Evolutionary conservation across 2,329 filamentous ascomycete species (phyloP), one percentile per base, ranked within the genome.

Genomic region (Nothopassalora personata): DNA sequence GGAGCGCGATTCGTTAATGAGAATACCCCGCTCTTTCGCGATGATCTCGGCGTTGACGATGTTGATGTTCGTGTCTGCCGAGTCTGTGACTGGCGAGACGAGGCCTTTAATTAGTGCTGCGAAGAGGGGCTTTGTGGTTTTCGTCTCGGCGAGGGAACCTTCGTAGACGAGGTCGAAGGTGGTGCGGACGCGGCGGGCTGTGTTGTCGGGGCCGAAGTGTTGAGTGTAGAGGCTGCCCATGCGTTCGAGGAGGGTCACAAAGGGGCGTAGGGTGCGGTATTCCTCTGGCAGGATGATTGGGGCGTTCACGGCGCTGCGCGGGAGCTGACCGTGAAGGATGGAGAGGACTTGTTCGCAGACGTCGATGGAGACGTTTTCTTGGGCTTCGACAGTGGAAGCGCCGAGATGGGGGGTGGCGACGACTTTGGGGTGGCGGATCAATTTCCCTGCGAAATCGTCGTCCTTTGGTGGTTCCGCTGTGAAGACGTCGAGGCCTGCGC

Each of bases 281-380:
- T 93, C 89, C 63, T 91, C 89, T 0, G 89, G 88, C 15, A 92
- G 77, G 62, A 93, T 93, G 56, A 93, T 81, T 4, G 90, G 89
- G 0, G 89, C 89, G 64, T 94, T 93, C 69, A 93, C 89, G 5
- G 89, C 89, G 19, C 66, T 68, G 1, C 88, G 88, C 0, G 90
- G 89, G 1, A 92, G 79, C 0, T 87, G 86, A 3, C 89, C 89
- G 0, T 80, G 79, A 2, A 94, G 77, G 46, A 93, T 90, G 59
- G 86, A 82, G 0, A 89, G 80, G 11, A 92, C 88, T 74, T 94
- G 89, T 34, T 87, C 86, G 72, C 89, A 93, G 8, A 93, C 90
- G 66, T 93, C 90, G 62, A 92, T 83, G 1, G 87, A 89, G 3
- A 92, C 89, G 61, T 91, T 92, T 69, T 93, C 89, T 72, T 94